Evolutionary conservation across 768 basidiomycete genomes (phyloP), one percentile per base, ranked within the genome.

Genomic region (Tylopilus cervinicoccineus): DNA sequence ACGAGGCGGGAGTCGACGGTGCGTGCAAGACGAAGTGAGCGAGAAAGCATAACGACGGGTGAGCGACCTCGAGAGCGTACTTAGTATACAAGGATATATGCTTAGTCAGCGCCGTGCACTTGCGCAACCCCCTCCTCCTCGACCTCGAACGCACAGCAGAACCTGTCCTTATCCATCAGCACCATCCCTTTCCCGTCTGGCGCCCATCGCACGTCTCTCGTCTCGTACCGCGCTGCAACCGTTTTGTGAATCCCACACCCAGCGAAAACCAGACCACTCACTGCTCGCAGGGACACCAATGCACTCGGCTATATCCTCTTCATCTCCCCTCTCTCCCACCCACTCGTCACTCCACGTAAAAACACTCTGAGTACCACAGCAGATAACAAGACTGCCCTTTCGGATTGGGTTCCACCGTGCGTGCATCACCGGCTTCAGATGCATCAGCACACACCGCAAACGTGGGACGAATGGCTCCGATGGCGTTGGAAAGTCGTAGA

Each of bases 231-330:
- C 50, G 80, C 88, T 88, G 55, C 11, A 22, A 44, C 14, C 28
- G 46, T 43, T 19, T 5, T 14, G 26, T 54, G 47, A 44, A 36
- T 34, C 13, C 27, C 23, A 36, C 11, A 11, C 17, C 14, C 19
- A 38, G 5, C 7, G 9, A 34, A 2, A 44, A 43, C 20, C 13
- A n/a, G 26, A 26, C 22, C 32, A 50, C 53, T 46, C 24, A 79
- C 89, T 69, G 88, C 88, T 80, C n/a, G 86, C 79, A 28, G 93
- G 93, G 5, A 96, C 80, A 7, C 89, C 89, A 28, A 94, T 80
- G 57, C 91, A 94, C 65, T 95, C 93, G 3, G 91, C 90, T 69
- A 92, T 85, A 59, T 92, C 91, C 52, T 72, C 69, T 59, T 81
- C 83, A 37, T 77, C 77, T 5, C 74, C 77, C 6, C 66, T 72